Conservation (phyloP, 371 early-diverging fungal genomes). For the Mortierella sp. region DNA sequence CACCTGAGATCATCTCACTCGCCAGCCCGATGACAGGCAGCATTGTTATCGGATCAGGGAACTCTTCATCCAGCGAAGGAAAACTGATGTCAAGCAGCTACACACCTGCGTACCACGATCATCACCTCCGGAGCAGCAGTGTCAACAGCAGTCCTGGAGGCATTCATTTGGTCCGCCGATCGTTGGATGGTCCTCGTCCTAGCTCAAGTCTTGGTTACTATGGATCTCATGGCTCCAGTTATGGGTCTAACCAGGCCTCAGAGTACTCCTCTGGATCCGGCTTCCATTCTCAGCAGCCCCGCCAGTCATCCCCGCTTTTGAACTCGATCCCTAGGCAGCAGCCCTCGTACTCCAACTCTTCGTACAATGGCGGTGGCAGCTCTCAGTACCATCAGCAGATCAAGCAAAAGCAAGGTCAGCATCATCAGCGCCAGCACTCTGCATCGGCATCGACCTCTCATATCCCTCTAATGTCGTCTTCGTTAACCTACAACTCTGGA, state of each 20-base stretch:
- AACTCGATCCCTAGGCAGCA: slow-evolving; percentile 6
- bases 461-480: not conserved
- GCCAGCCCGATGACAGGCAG: slow-evolving; percentile 29
- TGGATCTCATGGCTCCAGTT: slow-evolving; percentile 7
- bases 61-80: not conserved
- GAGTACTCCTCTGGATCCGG: not conserved
- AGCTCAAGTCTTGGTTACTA: slow-evolving; percentile 17
- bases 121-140: not conserved
- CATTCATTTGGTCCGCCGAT: slow-evolving; percentile 13
- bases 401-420: not conserved
- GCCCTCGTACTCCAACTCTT: not conserved
- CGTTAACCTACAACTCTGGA: not conserved
- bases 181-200: slow-evolving; percentile 19
- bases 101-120: slow-evolving; percentile 10
- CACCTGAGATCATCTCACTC: slow-evolving; percentile 33
- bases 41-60: slow-evolving; percentile 15
- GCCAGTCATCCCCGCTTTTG: not conserved
- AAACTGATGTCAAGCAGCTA: not conserved
- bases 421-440: slow-evolving; percentile 26
- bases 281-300: not conserved
- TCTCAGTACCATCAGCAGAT: slow-evolving; percentile 12
- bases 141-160: not conserved
- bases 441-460: slow-evolving; percentile 15
- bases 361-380: not conserved
- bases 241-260: not conserved